phyloP scores from a whole-genome alignment of 163 green algal species.

The Chlamydomonas reinhardtii region DNA sequence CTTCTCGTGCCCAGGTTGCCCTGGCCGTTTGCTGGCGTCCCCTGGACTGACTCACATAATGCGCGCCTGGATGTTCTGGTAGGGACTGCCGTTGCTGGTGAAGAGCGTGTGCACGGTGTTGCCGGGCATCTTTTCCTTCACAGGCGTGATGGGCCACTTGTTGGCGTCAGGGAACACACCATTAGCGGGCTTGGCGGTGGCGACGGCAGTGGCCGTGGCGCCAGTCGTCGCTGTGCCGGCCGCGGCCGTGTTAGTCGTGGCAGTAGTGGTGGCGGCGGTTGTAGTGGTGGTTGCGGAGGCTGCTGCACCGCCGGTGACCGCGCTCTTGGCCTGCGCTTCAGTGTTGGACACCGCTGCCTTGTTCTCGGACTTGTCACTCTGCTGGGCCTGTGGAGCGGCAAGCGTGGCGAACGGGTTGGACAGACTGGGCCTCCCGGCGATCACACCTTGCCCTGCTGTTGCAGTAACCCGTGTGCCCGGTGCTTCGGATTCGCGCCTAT shows the following conservation, averaged over 20 bases:
- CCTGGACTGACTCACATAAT: constrained; percentile 57
- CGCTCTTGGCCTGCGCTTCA: constrained; percentile 18
- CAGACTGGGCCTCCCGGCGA: too few relatives aligned
- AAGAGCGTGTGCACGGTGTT: constrained; percentile 71
- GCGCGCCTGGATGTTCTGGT: constrained; percentile 74
- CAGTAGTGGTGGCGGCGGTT: neutral
- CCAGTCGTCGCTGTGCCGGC: neutral
- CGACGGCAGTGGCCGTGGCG: neutral
- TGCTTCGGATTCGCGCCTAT: too few relatives aligned
- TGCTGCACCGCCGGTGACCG: neutral
- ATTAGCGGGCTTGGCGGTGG: neutral
- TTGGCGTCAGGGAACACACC: constrained; percentile 43
- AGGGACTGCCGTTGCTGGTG: constrained; percentile 70
- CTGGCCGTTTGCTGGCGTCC: too few relatives aligned
- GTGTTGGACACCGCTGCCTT: neutral
- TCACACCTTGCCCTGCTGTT: too few relatives aligned
- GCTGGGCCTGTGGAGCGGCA: constrained; percentile 9
- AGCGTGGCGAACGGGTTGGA: neutral
- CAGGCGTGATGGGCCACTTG: constrained; percentile 48
- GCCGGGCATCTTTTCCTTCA: constrained; percentile 54
- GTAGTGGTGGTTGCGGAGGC: neutral
- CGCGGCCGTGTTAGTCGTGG: neutral
- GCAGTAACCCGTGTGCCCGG: too few relatives aligned
- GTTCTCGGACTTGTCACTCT: constrained; percentile 27
- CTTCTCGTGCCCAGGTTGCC: too few relatives aligned